Evolutionary conservation across 78 protist genomes (phyloP), one percentile per base, ranked within the genome.

Genomic region (Cyanophora paradoxa): DNA sequence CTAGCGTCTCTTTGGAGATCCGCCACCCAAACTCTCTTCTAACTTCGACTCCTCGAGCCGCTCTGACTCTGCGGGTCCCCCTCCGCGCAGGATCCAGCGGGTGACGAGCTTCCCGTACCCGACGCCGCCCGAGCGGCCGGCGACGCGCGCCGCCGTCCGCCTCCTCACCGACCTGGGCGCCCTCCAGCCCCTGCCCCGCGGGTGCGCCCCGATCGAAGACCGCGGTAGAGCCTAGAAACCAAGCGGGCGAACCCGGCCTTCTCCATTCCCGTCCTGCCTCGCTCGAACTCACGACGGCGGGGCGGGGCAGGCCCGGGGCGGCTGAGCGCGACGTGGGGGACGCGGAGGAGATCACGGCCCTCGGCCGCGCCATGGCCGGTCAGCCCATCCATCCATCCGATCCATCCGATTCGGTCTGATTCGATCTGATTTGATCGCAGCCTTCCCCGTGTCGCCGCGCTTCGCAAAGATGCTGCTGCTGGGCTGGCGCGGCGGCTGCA

Each of bases 391-490:
- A n/a, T n/a, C n/a, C n/a, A n/a, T n/a, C n/a, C n/a, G n/a, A n/a
- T n/a, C n/a, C n/a, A n/a, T n/a, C n/a, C n/a, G n/a, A n/a, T n/a
- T n/a, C n/a, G n/a, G n/a, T n/a, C n/a, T n/a, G n/a, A n/a, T n/a
- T n/a, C n/a, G n/a, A n/a, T n/a, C n/a, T n/a, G n/a, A n/a, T n/a
- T n/a, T n/a, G n/a, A n/a, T 94, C 73, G 71, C 91, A 0, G 34
- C 36, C 34, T 86, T 85, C 36, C 94, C 93, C n/a, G 77, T 94
- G 2, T 28, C 72, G 0, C 93, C 95, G 61, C 86, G 95, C 62
- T 88, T 44, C 56, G 88, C 91, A 41, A 91, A 89, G 61, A 92
- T 95, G 92, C 56, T 65, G 17, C 30, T 86, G 24, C 44, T 67
- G n/a, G 73, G 52, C 40, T 4, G 59, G 8, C 81, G 87, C 31